Percentiles rank a stretch among this genome's conserved stretches.
Evolutionary conservation across 352 stramenopile species (phyloP).

Genomic region (Phytophthora sp.): DNA sequence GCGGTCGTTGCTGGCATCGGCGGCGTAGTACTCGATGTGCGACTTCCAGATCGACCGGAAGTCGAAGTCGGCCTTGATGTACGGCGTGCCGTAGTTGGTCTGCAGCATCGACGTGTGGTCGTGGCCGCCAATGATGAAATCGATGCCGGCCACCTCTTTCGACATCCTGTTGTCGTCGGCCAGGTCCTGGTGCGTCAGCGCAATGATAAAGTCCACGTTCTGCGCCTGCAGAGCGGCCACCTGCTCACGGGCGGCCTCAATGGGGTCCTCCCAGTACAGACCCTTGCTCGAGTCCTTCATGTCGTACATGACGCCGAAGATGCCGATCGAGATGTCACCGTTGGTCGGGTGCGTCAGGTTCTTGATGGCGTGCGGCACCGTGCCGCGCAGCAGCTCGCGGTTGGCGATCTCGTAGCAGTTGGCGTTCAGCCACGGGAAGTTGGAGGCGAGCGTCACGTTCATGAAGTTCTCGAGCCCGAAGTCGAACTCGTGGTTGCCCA

Average conservation of each 20-base stretch:
- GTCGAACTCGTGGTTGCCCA: conserved; percentile 86
- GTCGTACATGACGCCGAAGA: conserved; percentile 85
- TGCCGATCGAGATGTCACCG: conserved; percentile 60
- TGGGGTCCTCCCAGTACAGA: conserved; percentile 70
- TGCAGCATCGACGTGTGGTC: conserved; percentile 81
- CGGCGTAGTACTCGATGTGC: conserved; percentile 62
- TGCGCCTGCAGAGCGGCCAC: conserved; percentile 46
- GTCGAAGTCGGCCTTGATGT: conserved; percentile 77
- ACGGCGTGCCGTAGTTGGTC: conserved; percentile 73
- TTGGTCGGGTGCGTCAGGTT: conserved; percentile 44
- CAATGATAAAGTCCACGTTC: conserved; percentile 76
- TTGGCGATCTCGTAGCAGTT: conserved; percentile 70
- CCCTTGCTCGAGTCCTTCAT: conserved; percentile 71
- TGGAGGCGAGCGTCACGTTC: conserved; percentile 61
- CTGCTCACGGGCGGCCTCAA: conserved; percentile 57
- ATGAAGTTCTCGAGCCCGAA: conserved; percentile 79
- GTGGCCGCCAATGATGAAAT: conserved; percentile 76
- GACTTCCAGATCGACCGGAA: conserved; percentile 75
- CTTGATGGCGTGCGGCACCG: conserved; percentile 54
- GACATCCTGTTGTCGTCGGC: conserved; percentile 77
- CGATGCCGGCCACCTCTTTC: conserved; percentile 63
- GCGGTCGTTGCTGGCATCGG: conserved; percentile 28
- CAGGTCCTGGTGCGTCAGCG: conserved; percentile 72
- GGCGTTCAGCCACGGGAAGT: conserved; percentile 79
- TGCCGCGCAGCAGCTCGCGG: conserved; percentile 56